Conservation (phyloP, 306 rosid species). For the Prunus davidiana region DNA sequence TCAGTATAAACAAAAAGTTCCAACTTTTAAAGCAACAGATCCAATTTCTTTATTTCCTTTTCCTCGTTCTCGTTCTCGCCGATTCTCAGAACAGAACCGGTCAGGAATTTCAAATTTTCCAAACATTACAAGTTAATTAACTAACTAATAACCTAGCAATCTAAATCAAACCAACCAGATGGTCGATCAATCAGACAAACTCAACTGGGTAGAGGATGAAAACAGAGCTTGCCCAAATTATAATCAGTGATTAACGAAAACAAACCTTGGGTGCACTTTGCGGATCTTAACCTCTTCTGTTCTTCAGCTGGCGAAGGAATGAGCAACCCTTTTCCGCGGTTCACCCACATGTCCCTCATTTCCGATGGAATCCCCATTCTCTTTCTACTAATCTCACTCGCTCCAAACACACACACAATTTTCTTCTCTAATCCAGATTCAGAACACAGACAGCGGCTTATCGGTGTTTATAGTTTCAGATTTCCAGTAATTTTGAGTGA, state of each 20-base stretch:
- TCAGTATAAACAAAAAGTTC: not conserved
- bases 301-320: slow-evolving; percentile 79
- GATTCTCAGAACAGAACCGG: no score
- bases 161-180: not conserved
- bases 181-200: not conserved
- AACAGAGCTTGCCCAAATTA: not conserved
- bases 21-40: not conserved
- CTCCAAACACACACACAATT: not conserved
- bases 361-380: slow-evolving; percentile 73
- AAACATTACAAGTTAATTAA: not conserved
- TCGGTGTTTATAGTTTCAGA: not conserved
- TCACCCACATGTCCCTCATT: slow-evolving; percentile 48
- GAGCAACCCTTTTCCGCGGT: slow-evolving; percentile 30
- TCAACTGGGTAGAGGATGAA: no score
- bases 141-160: slow-evolving; percentile 2
- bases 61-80: no score
- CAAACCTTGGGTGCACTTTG: slow-evolving; percentile 54
- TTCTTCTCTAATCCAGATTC: not conserved
- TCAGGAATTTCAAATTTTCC: not conserved
- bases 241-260: not conserved
- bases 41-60: not conserved
- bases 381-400: not conserved
- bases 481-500: not conserved
- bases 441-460: not conserved
- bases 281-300: slow-evolving; percentile 40